A percentile compares a stretch with the other conserved stretches of the same genome.
Evolutionary conservation across 345 rosid genomes (phyloP).

Genomic region (Linum tenue): DNA sequence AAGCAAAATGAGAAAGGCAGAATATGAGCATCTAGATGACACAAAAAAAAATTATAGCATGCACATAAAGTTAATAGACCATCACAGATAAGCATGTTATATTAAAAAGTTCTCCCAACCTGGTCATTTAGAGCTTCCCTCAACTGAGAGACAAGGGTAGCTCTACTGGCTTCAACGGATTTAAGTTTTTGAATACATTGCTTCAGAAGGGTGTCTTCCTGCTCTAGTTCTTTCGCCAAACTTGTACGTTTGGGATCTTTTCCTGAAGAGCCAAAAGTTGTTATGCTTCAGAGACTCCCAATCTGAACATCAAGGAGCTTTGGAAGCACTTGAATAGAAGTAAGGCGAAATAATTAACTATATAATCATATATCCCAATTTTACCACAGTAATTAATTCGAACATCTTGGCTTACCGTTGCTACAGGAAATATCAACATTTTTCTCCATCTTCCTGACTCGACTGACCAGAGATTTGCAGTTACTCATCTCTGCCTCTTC

Average conservation of each 20-base stretch:
- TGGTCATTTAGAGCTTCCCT: conserved; percentile 76
- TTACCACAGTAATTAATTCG: no score
- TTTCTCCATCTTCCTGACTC: conserved; percentile 75
- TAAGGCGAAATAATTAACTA: no score
- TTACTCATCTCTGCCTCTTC: conserved; percentile 80
- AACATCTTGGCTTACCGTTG: conserved; percentile 32
- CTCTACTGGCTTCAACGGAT: conserved; percentile 66
- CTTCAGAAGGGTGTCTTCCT: conserved; percentile 62
- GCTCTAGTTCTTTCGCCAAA: conserved; percentile 61
- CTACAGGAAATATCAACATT: conserved; percentile 53
- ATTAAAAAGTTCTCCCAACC: conserved; percentile 23
- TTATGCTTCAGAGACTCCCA: conserved; percentile 11
- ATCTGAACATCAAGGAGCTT: conserved; percentile 9
- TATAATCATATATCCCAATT: no score
- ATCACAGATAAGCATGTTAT: not conserved
- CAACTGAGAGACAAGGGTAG: conserved; percentile 64
- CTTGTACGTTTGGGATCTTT: conserved; percentile 50
- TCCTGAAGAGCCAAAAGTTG: conserved; percentile 29
- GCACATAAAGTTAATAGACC: not conserved
- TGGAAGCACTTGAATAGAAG: not conserved
- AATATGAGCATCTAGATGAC: not conserved
- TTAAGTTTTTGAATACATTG: conserved; percentile 72
- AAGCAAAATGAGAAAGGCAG: not conserved
- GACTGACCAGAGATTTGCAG: conserved; percentile 64
- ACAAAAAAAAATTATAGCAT: not conserved